Percentiles rank a stretch among this genome's conserved stretches.
Conservation (phyloP, 2,329 filamentous ascomycete species). For the Xylariaceae sp. region DNA sequence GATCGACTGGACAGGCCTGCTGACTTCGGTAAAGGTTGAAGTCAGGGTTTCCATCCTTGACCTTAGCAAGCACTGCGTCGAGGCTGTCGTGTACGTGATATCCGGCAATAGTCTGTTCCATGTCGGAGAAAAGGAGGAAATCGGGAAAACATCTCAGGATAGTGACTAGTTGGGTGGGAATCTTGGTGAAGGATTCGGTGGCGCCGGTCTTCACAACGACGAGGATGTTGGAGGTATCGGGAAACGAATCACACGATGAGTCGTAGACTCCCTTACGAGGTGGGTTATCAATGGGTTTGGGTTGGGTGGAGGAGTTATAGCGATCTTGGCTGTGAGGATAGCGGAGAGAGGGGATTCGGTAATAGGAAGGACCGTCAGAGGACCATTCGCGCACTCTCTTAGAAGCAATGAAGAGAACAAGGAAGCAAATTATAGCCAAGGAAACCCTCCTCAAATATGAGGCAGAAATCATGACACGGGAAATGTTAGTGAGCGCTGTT, state of each 20-base stretch:
- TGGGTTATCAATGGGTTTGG: constrained; percentile 6
- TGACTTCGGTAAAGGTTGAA: constrained; percentile 54
- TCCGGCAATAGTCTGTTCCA: constrained; percentile 51
- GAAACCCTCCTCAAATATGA: neutral
- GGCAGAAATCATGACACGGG: neutral
- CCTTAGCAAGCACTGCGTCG: constrained; percentile 46
- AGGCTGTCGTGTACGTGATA: constrained; percentile 51
- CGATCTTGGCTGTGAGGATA: constrained; percentile 7
- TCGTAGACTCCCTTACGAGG: constrained; percentile 9
- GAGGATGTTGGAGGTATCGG: constrained; percentile 49
- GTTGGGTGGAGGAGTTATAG: constrained; percentile 1
- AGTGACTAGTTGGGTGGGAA: constrained; percentile 59
- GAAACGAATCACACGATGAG: constrained; percentile 40
- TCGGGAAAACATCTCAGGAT: constrained; percentile 53
- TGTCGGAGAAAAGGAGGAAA: constrained; percentile 61
- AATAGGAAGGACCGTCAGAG: constrained; percentile 30
- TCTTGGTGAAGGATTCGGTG: constrained; percentile 53
- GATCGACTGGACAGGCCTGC: constrained; percentile 48
- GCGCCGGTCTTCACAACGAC: constrained; percentile 62
- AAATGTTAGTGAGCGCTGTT: too few species aligned
- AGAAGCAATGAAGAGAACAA: neutral
- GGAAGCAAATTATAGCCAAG: neutral
- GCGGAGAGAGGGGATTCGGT: constrained; percentile 15
- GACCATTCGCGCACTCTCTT: neutral
- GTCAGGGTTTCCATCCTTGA: constrained; percentile 49